Base-by-base conservation (phyloP, 805 yeast genomes). In the Nakazawaea wyomingensis region DNA sequence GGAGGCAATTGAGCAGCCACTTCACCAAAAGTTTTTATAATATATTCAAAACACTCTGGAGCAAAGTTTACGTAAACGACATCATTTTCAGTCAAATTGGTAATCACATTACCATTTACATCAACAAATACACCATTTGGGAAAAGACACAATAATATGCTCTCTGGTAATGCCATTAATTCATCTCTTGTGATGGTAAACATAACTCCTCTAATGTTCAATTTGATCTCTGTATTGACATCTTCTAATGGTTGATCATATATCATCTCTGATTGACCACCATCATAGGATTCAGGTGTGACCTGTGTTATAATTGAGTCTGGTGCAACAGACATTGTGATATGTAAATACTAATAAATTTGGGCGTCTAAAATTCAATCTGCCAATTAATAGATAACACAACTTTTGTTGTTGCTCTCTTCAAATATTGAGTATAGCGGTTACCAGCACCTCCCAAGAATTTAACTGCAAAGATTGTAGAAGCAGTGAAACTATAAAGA, bases 101-200 rank as follows among this genome's bases (percentile, higher is more conserved):
- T 74, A 45, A 88, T 85, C 7, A 85, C 84, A 50, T 82, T 82
- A 1, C 95, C 96, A 41, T 77, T 65, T 46, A 72, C 71, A 60
- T 87, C 93, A 44, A 85, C 72, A 57, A 88, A 85, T 3, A 88
- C 95, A 33, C 97, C 96, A 51, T 85, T 87, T 13, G 96, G 96
- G 56, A 88, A 86, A 18, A 93, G 66, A 54, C 96, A 86, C 43
- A 90, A 74, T 45, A 93, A 66, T 19, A 93, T 78, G 47, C 90
- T 80, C 59, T 93, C 99, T 1, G 99, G 99, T 26, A 93, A 68
- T 41, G 88, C 80, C 87, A 90, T 82, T 51, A 93, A 72, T 59
- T 88, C 96, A 53, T 87, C 95, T 48, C 96, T 72, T 4, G 95
- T 80, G 37, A 93, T 81, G 39, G 79, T 77, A 61, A 90, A 88